Evolutionary conservation across 306 rosid genomes (phyloP).

Genomic region (Trifolium pratense): DNA sequence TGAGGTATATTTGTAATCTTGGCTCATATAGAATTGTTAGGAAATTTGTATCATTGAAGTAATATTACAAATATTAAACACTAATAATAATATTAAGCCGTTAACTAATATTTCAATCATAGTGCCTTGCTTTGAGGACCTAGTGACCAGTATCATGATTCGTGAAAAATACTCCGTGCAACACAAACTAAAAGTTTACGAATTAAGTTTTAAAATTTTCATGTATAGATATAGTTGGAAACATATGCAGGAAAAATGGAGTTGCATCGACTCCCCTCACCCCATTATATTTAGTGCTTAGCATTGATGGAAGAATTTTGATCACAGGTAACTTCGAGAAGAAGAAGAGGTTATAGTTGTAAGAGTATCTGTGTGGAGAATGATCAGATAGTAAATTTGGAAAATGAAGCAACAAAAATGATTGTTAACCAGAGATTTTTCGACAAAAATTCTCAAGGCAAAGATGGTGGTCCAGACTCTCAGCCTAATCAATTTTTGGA

Average conservation of each 20-base stretch:
- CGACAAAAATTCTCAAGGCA: constrained; percentile 44
- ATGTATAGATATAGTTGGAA: background rate
- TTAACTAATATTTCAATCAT: no score
- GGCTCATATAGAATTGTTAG: no score
- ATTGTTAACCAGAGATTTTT: constrained; percentile 52
- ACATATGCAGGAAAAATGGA: constrained; percentile 7
- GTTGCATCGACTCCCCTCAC: background rate
- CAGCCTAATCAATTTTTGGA: constrained; percentile 67
- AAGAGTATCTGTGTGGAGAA: constrained; percentile 49
- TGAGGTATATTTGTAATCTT: no score
- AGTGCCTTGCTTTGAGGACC: no score
- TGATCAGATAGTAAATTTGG: constrained; percentile 41
- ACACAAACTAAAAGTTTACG: background rate
- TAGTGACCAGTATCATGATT: no score
- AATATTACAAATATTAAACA: no score
- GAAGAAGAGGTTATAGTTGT: constrained; percentile 53
- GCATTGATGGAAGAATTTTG: constrained; percentile 9
- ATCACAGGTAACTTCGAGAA: constrained; percentile 48
- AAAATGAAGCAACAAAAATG: constrained; percentile 56
- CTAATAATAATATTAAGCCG: no score
- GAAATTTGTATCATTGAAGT: no score
- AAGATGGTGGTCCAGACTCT: constrained; percentile 50
- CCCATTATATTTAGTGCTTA: background rate
- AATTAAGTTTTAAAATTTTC: constrained; percentile 4
- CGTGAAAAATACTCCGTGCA: no score